phyloP scores from a whole-genome alignment of 1,284 basidiomycete genomes.

The Polyporus tsugae region DNA sequence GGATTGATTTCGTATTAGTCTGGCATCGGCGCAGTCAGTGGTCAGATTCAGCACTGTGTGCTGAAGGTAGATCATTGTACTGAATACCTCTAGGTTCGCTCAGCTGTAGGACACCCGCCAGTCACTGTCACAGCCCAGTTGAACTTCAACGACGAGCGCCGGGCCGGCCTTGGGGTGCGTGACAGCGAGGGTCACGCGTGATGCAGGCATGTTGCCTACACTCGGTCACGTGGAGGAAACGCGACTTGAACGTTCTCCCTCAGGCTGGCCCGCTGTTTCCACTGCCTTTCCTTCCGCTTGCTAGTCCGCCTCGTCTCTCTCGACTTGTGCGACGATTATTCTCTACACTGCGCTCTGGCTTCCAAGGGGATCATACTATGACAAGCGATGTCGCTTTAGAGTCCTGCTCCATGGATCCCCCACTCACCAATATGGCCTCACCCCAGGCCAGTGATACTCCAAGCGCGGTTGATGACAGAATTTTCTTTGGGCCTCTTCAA shows the following conservation, averaged over 20 bases:
- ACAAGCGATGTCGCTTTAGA: constrained; percentile 27
- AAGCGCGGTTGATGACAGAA: constrained; percentile 41
- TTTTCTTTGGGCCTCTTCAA: constrained; percentile 61
- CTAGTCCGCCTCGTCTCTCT: constrained; percentile 7
- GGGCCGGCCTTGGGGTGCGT: background rate
- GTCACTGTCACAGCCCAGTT: too few species aligned
- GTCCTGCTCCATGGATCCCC: constrained; percentile 24
- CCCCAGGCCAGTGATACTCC: constrained; percentile 38
- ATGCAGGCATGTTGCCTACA: background rate
- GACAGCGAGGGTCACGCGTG: constrained; percentile 22
- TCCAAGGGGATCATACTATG: constrained; percentile 17
- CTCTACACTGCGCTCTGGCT: constrained; percentile 7
- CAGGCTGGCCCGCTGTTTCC: background rate
- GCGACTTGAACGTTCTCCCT: constrained; percentile 42
- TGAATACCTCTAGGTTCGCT: too few species aligned
- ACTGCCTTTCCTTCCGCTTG: constrained; percentile 13
- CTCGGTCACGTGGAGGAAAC: constrained; percentile 41
- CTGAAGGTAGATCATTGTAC: too few species aligned
- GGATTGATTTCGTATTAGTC: too few species aligned
- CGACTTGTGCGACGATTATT: constrained; percentile 15
- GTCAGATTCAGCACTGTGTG: background rate
- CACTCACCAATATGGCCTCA: constrained; percentile 28
- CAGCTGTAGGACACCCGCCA: too few species aligned
- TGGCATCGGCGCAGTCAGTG: too few species aligned
- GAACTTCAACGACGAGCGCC: too few species aligned